Evolutionary conservation across 2,329 filamentous ascomycete genomes (phyloP).

Genomic region (Trichoderma guizhouense): DNA sequence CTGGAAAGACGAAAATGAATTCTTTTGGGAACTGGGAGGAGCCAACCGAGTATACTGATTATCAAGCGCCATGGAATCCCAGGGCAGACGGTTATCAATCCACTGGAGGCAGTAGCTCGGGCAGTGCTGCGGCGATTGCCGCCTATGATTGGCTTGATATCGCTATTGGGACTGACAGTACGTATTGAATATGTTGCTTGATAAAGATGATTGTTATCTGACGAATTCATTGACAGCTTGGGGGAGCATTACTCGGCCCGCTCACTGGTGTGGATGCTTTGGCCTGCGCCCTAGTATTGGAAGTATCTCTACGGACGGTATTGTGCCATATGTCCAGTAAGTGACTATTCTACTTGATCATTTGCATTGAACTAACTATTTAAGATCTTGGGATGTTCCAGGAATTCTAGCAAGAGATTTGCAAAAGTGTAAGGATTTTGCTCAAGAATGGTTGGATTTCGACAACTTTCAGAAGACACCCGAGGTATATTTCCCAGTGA

Average conservation of each 20-base stretch:
- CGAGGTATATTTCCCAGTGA: neutral
- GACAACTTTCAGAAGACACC: neutral
- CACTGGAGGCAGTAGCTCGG: neutral
- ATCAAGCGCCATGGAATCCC: neutral
- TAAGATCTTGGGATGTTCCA: neutral
- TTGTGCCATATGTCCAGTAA: neutral
- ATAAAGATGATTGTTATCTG: neutral
- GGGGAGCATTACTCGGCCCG: neutral
- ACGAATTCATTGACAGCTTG: neutral
- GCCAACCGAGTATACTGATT: neutral
- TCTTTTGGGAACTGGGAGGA: neutral
- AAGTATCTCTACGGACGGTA: neutral
- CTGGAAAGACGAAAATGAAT: neutral
- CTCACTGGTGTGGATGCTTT: neutral
- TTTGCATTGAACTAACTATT: neutral
- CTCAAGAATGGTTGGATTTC: neutral
- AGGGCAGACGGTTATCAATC: neutral
- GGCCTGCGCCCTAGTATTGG: neutral
- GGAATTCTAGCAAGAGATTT: neutral
- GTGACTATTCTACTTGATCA: fast-evolving
- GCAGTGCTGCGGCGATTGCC: neutral
- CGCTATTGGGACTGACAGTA: neutral
- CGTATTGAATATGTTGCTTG: neutral
- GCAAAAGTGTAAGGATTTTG: neutral
- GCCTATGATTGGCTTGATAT: neutral